Conservation (phyloP, 768 basidiomycete species). For the Termitomyces sp. region DNA sequence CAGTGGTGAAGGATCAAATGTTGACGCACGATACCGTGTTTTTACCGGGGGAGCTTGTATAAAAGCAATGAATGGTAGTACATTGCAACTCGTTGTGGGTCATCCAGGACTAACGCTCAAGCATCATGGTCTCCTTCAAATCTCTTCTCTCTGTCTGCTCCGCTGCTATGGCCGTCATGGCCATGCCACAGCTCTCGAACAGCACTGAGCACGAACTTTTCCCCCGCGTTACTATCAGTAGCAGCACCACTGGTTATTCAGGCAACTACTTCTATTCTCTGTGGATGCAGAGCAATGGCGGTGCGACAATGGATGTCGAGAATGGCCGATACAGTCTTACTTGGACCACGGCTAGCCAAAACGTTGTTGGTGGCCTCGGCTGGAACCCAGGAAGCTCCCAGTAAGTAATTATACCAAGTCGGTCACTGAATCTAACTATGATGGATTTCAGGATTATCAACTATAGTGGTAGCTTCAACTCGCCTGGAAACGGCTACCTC, state of each 20-base stretch:
- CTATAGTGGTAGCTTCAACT: conserved; percentile 32
- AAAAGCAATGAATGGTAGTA: not conserved
- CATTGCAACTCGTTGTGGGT: not conserved
- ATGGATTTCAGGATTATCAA: conserved; percentile 25
- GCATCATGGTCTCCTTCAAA: conserved; percentile 11
- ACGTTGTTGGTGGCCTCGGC: conserved; percentile 37
- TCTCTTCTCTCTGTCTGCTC: conserved; percentile 15
- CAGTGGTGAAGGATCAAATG: not conserved
- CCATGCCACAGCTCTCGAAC: conserved; percentile 13
- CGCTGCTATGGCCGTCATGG: conserved; percentile 16
- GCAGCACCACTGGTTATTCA: conserved; percentile 25
- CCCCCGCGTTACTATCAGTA: conserved; percentile 16
- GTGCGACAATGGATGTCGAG: conserved; percentile 28
- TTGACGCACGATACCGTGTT: not conserved
- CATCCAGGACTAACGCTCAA: not conserved
- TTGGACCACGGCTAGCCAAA: conserved; percentile 27
- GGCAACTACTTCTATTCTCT: conserved; percentile 35
- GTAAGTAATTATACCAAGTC: conserved; percentile 11
- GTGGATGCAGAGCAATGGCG: conserved; percentile 28
- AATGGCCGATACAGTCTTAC: conserved; percentile 28
- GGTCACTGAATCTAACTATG: not conserved
- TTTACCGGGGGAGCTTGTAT: not conserved
- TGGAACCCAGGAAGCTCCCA: conserved; percentile 32
- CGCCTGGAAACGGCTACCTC: conserved; percentile 38
- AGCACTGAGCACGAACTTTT: conserved; percentile 14